Percentiles rank a stretch among this genome's conserved stretches.
phyloP scores from a whole-genome alignment of 768 basidiomycete species.

The Cantharellus cinnabarinus region DNA sequence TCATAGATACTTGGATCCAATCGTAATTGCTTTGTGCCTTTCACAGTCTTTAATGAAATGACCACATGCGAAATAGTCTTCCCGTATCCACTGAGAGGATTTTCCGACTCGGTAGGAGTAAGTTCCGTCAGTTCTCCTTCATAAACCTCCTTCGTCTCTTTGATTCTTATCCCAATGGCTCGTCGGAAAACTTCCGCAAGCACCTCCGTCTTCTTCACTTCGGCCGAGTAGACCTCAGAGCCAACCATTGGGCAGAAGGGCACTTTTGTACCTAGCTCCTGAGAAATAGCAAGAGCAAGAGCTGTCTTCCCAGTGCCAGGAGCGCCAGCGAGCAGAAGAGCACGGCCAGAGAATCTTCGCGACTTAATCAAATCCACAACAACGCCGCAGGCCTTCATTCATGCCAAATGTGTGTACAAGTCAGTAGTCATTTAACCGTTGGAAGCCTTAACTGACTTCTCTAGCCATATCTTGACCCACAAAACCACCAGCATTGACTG shows the following conservation, averaged over 20 bases:
- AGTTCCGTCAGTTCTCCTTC: conserved; percentile 97
- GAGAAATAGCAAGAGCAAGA: conserved; percentile 82
- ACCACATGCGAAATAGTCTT: conserved; percentile 98
- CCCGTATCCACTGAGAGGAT: conserved; percentile 91
- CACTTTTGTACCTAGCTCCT: conserved; percentile 84
- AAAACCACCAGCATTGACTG: conserved; percentile 43
- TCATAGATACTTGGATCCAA: conserved; percentile 93
- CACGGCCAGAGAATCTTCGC: conserved; percentile 84
- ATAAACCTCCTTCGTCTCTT: conserved; percentile 97
- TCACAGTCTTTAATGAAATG: conserved; percentile 81
- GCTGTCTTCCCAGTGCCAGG: conserved; percentile 98
- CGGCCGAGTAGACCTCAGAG: conserved; percentile 85
- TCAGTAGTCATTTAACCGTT: not conserved
- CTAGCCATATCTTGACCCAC: conserved; percentile 78
- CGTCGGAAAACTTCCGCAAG: conserved; percentile 84
- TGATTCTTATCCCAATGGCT: conserved; percentile 92
- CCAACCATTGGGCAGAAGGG: conserved; percentile 99
- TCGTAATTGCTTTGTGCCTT: conserved; percentile 86
- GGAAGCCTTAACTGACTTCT: conserved; percentile 34
- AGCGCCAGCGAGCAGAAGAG: conserved; percentile 78
- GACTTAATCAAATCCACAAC: conserved; percentile 78
- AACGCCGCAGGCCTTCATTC: conserved; percentile 64
- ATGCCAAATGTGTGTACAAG: not conserved
- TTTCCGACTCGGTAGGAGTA: conserved; percentile 90
- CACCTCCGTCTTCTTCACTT: conserved; percentile 98